phyloP scores from a whole-genome alignment of 163 green algal species.

The Volvox carteri region DNA sequence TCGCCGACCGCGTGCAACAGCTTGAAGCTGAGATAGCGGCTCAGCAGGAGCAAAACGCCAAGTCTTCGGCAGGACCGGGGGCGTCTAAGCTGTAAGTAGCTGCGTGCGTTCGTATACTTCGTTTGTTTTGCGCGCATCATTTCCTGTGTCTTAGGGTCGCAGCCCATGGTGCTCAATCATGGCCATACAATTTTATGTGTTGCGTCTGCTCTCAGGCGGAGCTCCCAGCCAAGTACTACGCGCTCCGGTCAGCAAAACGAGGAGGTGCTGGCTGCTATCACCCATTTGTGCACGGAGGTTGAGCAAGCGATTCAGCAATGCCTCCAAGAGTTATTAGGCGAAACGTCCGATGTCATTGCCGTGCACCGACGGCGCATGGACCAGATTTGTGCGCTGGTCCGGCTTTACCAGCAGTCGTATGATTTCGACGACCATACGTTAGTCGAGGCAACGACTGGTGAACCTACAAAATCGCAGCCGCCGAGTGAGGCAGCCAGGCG shows the following conservation, averaged over 20 bases:
- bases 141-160: too few relatives aligned
- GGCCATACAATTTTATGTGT: too few relatives aligned
- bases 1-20: slow-evolving; percentile 25
- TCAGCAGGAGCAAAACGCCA: neutral
- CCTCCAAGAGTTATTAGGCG: slow-evolving; percentile 6
- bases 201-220: neutral
- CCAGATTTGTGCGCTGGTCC: neutral
- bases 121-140: too few relatives aligned
- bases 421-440: neutral
- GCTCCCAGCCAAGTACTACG: neutral
- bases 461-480: neutral
- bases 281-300: neutral
- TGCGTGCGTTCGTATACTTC: too few relatives aligned
- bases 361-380: slow-evolving; percentile 28
- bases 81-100: slow-evolving; percentile 5
- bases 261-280: neutral
- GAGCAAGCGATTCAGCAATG: neutral
- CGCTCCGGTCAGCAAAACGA: neutral
- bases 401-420: slow-evolving; percentile 11
- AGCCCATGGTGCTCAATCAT: too few relatives aligned
- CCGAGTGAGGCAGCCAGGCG: slow-evolving; percentile 1
- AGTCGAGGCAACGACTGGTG: neutral
- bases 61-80: neutral
- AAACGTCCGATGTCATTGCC: neutral
- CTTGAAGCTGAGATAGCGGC: neutral